phyloP scores from a whole-genome alignment of 306 rosid genomes.

The Inga leiocalycina region DNA sequence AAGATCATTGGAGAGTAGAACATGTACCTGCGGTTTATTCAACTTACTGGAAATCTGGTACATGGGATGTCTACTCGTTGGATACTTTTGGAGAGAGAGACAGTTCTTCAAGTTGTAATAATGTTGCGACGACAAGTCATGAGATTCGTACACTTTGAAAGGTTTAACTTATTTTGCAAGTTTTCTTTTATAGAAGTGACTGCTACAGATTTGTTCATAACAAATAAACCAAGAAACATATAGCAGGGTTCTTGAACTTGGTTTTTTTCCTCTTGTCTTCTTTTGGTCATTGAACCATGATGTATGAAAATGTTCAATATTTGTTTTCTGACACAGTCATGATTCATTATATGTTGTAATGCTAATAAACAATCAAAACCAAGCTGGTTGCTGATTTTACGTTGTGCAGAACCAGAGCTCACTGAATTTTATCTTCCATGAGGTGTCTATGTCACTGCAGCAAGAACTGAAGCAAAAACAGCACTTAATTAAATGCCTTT shows the following conservation, averaged over 20 bases:
- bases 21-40: slow-evolving; percentile 60
- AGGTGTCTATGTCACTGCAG: not conserved
- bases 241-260: slow-evolving; percentile 12
- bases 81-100: slow-evolving; percentile 43
- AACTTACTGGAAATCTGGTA: slow-evolving; percentile 60
- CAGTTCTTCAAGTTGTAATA: slow-evolving; percentile 19
- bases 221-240: slow-evolving; percentile 18
- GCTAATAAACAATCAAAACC: not conserved
- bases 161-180: slow-evolving; percentile 36
- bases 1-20: slow-evolving; percentile 51
- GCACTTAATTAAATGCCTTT: too few species aligned
- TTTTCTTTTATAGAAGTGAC: not conserved
- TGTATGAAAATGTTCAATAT: slow-evolving; percentile 26
- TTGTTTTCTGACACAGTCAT: not conserved
- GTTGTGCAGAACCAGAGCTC: not conserved
- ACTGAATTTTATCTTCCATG: not conserved
- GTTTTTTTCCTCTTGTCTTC: not conserved
- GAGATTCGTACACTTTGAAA: slow-evolving; percentile 39
- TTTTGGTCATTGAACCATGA: not conserved
- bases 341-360: not conserved
- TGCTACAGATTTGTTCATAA: not conserved
- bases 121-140: slow-evolving; percentile 27
- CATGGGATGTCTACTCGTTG: slow-evolving; percentile 65
- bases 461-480: not conserved
- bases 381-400: not conserved